Evolutionary conservation across 768 basidiomycete species (phyloP).

Genomic region (Xerocomellus chrysenteron): DNA sequence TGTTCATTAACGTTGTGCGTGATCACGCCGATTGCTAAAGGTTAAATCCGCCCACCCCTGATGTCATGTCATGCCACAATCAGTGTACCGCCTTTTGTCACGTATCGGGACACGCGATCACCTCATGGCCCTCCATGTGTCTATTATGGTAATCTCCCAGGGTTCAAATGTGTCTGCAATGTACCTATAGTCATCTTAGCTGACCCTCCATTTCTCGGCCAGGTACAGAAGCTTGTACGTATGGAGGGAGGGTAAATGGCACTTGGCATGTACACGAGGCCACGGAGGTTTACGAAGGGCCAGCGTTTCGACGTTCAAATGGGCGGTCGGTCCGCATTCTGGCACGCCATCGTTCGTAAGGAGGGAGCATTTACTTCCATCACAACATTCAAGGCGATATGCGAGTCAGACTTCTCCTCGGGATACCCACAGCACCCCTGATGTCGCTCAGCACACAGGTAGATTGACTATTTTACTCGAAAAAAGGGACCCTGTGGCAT

Average conservation of each 20-base stretch:
- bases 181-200: conserved; percentile 2
- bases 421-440: conserved; percentile 9
- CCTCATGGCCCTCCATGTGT: conserved; percentile 24
- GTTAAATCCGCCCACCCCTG: conserved; percentile 22
- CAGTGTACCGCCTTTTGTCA: conserved; percentile 15
- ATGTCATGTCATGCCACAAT: conserved; percentile 12
- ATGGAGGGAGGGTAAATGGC: not conserved
- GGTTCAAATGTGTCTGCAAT: not conserved
- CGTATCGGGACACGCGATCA: conserved; percentile 14
- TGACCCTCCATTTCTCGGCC: conserved; percentile 11
- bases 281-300: conserved; percentile 2
- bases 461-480: not conserved
- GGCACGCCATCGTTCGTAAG: not conserved
- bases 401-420: conserved; percentile 10
- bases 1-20: conserved; percentile 7
- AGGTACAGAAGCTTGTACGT: conserved; percentile 8
- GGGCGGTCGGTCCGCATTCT: conserved; percentile 1
- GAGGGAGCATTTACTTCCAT: conserved; percentile 2
- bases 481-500: not conserved
- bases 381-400: not conserved
- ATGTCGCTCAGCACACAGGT: not conserved
- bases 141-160: conserved; percentile 14
- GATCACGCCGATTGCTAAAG: conserved; percentile 21
- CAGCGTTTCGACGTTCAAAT: not conserved
- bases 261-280: not conserved